Base-by-base conservation (phyloP, 2,329 filamentous ascomycete species). In the Plenodomus biglobosus region DNA sequence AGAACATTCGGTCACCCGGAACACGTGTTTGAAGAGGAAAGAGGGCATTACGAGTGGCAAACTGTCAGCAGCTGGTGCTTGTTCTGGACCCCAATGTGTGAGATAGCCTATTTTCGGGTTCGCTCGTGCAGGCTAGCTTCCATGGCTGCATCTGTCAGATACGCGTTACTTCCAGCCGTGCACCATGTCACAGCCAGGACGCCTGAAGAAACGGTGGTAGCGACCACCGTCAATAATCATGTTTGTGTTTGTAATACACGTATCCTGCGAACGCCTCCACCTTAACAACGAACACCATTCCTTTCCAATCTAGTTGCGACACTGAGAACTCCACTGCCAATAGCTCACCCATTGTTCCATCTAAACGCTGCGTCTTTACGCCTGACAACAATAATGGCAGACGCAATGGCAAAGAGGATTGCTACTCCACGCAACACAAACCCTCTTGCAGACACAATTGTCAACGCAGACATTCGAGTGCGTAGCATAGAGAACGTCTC, bases 401-500 rank as follows among this genome's bases (percentile, higher is more conserved):
- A 60, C 47, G 42, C 56, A 24, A 56, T 58, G 43, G 52, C 60
- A 24, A 47, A 47, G 15, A 50, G 55, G 32, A 46, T 55, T 27
- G 49, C 61, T 32, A 15, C 27, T 15, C 46, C 56, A 15, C 57
- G 46, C 30, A 47, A 51, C 22, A 15, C 48, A 18, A 56, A 63
- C 38, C 37, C 54, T 8, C 44, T 56, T 21, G 42, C 46, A 15
- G 50, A 62, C 44, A 60, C 64, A 30, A 42, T 67, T 38, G 50
- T 64, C 43, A 56, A 66, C 44, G 58, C 64, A 40, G 59, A 65
- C 42, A 58, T 68, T 16, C 53, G 42, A 8, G 55, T 69, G 32
- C 39, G 51, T 13, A 59, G 54, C 0, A 52, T 63, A n/a, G 56
- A 63, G 13, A 46, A 61, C 39, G 56, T 53, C 19, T 18, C 40